phyloP scores from a whole-genome alignment of 768 basidiomycete species.

The Pilatotrama ljubarskyi region DNA sequence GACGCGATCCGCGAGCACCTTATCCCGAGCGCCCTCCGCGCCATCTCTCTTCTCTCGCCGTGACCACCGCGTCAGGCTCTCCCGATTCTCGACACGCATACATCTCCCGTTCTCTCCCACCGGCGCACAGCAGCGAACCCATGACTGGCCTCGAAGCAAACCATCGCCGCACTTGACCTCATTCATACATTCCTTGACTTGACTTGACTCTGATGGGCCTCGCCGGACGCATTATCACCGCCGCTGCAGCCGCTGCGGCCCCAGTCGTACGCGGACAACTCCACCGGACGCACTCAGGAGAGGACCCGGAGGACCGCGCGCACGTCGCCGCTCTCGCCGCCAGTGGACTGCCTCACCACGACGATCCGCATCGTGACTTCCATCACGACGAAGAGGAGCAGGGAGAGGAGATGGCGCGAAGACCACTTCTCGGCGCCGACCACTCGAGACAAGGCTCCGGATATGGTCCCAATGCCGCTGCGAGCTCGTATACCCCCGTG shows the following conservation, averaged over 20 bases:
- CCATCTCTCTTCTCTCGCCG: neutral
- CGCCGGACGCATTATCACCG: constrained; percentile 5
- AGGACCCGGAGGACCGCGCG: neutral
- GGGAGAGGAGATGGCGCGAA: constrained; percentile 18
- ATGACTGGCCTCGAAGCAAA: neutral
- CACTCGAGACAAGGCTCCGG: neutral
- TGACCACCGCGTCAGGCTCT: neutral
- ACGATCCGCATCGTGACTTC: too few relatives aligned
- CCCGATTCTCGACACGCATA: neutral
- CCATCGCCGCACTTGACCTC: neutral
- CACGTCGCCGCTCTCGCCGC: neutral
- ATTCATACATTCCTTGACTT: too few relatives aligned
- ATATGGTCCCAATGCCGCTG: too few relatives aligned
- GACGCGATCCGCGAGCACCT: constrained; percentile 6
- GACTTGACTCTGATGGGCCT: constrained; percentile 5
- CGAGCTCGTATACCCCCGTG: neutral
- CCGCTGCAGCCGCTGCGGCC: constrained; percentile 11
- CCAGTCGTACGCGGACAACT: constrained; percentile 6
- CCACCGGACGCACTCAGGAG: neutral
- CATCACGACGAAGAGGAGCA: neutral
- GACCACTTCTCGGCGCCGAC: constrained; percentile 15
- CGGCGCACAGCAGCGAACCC: neutral
- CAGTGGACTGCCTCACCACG: neutral
- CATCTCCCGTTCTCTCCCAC: neutral
- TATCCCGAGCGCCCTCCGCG: neutral